A percentile compares a stretch with the other conserved stretches of the same genome.
Evolutionary conservation across 1,284 basidiomycete genomes (phyloP).

Genomic region (Meira miltonrushii): DNA sequence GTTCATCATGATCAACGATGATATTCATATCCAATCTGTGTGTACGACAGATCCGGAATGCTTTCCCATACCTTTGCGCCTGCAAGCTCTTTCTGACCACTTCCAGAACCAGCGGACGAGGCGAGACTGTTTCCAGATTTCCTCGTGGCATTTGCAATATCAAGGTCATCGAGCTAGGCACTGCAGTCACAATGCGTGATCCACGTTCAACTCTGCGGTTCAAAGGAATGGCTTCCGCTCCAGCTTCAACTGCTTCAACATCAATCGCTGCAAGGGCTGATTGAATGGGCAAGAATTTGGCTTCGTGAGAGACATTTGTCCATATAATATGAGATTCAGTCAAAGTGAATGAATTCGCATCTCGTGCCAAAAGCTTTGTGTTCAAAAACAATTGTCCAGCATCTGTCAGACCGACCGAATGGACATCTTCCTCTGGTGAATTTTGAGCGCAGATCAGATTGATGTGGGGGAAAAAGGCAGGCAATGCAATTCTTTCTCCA

Average conservation of each 20-base stretch:
- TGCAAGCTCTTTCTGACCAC: slow-evolving; percentile 42
- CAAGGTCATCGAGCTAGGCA: slow-evolving; percentile 62
- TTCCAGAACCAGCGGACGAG: slow-evolving; percentile 81
- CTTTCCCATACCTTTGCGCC: slow-evolving; percentile 65
- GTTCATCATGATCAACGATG: slow-evolving; percentile 71
- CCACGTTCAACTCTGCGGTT: slow-evolving; percentile 48
- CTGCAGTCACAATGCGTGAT: slow-evolving; percentile 42
- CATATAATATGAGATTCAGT: slow-evolving; percentile 78
- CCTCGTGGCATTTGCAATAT: slow-evolving; percentile 95
- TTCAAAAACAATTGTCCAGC: slow-evolving; percentile 63
- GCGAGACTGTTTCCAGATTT: slow-evolving; percentile 91
- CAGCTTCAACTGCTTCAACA: neutral
- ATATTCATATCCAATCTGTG: slow-evolving; percentile 88
- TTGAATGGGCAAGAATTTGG: slow-evolving; percentile 62
- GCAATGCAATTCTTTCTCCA: neutral
- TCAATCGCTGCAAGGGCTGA: neutral
- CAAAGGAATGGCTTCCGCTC: slow-evolving; percentile 13
- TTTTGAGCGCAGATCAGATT: neutral
- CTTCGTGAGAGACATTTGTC: slow-evolving; percentile 78
- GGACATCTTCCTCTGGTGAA: neutral
- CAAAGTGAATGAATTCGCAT: slow-evolving; percentile 74
- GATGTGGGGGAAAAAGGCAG: neutral
- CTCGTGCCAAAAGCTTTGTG: slow-evolving; percentile 58
- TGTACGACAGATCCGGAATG: slow-evolving; percentile 83
- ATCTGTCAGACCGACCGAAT: slow-evolving; percentile 62